Conservation (phyloP, 805 yeast species). For the Ogataea pini region DNA sequence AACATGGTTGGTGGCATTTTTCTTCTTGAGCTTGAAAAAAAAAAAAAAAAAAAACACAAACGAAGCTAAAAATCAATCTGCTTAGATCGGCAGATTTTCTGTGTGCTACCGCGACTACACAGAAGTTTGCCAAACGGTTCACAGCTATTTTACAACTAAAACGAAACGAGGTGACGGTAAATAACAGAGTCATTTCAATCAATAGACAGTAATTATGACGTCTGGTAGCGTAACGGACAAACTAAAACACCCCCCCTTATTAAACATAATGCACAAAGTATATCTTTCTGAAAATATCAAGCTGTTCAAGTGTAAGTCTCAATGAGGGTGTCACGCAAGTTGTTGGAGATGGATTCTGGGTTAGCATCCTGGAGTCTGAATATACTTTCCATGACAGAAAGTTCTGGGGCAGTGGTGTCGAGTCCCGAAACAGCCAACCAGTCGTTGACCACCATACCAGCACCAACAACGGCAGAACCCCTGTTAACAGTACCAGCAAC, state of each 20-base stretch:
- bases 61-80: no score
- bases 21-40: not conserved
- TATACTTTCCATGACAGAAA: constrained; percentile 94
- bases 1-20: constrained; percentile 6
- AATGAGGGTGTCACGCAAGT: constrained; percentile 87
- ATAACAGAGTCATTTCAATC: constrained; percentile 2
- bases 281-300: constrained; percentile 3
- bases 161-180: not conserved
- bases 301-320: constrained; percentile 74
- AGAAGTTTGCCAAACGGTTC: not conserved
- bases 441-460: constrained; percentile 98
- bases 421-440: constrained; percentile 97
- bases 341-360: constrained; percentile 81
- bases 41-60: not conserved
- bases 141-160: not conserved
- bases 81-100: not conserved
- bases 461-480: constrained; percentile 97
- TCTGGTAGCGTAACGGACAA: constrained; percentile 6
- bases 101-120: no score
- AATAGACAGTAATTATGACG: constrained; percentile 2
- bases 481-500: constrained; percentile 99
- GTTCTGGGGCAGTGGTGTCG: constrained; percentile 98
- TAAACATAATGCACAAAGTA: constrained; percentile 8
- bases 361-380: constrained; percentile 91
- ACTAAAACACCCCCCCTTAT: constrained; percentile 5